Evolutionary conservation across 805 yeast species (phyloP).

Genomic region (Starmerella floris): DNA sequence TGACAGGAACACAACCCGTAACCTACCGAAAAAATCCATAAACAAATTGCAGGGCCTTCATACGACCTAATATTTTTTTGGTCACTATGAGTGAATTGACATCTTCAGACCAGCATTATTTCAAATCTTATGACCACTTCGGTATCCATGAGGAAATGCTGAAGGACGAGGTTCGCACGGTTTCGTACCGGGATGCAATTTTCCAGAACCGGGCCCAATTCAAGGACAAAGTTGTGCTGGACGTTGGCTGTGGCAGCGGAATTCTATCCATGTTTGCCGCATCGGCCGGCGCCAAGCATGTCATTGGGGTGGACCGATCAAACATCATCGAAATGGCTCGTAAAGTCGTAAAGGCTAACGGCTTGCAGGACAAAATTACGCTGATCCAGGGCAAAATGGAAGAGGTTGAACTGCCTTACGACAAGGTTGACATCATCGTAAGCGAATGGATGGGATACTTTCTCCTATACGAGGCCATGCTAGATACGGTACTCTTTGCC

Average conservation of each 20-base stretch:
- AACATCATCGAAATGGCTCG: constrained; percentile 94
- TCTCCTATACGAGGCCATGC: constrained; percentile 89
- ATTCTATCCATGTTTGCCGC: constrained; percentile 96
- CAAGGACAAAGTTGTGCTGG: constrained; percentile 86
- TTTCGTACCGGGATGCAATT: constrained; percentile 84
- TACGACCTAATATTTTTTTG: no score
- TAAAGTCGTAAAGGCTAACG: constrained; percentile 71
- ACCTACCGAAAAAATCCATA: no score
- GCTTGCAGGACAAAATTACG: constrained; percentile 74
- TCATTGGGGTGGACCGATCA: constrained; percentile 94
- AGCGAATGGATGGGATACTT: constrained; percentile 99
- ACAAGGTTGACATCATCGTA: constrained; percentile 83
- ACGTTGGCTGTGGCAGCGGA: constrained; percentile 99
- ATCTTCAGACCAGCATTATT: constrained; percentile 70
- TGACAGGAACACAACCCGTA: no score
- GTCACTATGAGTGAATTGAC: no score
- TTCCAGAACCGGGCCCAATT: constrained; percentile 76
- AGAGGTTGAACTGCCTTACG: constrained; percentile 72
- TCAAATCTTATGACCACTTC: constrained; percentile 88
- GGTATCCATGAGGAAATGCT: constrained; percentile 99
- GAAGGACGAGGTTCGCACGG: constrained; percentile 85
- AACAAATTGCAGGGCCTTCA: no score
- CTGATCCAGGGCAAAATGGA: constrained; percentile 85
- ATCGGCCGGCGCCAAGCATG: constrained; percentile 97
- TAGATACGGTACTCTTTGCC: constrained; percentile 88